Percentiles rank a stretch among this genome's conserved stretches.
phyloP scores from a whole-genome alignment of 495 filamentous ascomycete species.

The Neurospora terricola region DNA sequence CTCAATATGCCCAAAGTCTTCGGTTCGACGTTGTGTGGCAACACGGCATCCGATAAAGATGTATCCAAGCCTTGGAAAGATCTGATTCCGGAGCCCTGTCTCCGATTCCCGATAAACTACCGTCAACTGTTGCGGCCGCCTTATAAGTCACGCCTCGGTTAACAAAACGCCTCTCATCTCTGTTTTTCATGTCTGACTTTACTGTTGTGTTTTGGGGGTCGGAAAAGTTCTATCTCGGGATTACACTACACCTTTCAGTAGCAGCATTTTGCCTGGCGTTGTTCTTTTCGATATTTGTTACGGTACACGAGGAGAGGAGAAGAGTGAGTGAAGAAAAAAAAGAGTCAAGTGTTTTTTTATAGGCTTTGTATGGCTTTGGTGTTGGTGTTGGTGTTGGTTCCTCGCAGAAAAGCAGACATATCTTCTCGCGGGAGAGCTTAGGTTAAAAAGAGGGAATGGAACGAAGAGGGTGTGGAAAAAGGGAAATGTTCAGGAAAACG shows the following conservation, averaged over 20 bases:
- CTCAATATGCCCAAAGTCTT: background rate
- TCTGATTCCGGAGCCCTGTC: background rate
- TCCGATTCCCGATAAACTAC: background rate
- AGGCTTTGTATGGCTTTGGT: background rate
- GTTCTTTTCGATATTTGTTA: background rate
- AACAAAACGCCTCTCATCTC: background rate
- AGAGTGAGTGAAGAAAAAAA: background rate
- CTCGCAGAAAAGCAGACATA: background rate
- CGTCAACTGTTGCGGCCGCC: background rate
- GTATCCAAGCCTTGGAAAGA: background rate
- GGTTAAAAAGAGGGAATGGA: background rate
- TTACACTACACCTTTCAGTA: background rate
- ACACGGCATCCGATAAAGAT: background rate
- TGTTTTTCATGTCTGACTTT: background rate
- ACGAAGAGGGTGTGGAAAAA: background rate
- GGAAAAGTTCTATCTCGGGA: background rate
- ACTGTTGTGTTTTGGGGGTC: background rate
- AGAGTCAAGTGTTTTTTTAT: background rate
- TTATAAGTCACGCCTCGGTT: background rate
- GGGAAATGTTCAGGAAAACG: background rate
- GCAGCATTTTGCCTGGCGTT: background rate
- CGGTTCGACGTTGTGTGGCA: background rate
- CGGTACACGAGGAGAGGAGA: background rate
- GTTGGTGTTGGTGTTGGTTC: background rate
- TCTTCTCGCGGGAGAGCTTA: background rate